Base-by-base conservation (phyloP, 2,329 filamentous ascomycete species). In the Fonsecaea monophora region DNA sequence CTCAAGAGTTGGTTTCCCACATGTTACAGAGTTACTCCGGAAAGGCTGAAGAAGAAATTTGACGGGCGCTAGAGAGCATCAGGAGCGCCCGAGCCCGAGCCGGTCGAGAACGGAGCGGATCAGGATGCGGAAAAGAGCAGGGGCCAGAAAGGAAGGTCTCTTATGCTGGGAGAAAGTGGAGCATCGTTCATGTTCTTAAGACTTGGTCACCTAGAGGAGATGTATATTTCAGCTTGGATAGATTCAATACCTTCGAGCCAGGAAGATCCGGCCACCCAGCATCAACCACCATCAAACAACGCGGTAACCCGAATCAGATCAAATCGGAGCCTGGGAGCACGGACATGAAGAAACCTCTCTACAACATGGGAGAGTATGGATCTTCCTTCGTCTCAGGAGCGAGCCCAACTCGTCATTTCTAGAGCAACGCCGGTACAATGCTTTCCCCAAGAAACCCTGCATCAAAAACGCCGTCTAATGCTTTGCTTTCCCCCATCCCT, bases 1-100 rank as follows among this genome's bases (percentile, higher is more conserved):
- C 34, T 72, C 25, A 55, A 62, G 13, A 55, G 40, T 25, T 71
- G 71, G 70, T 73, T 73, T 48, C 71, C 71, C 4, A 25, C 53
- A 2, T 60, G 60, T 37, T 72, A 70, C 45, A 53, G 70, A 21
- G 68, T 72, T 18, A 69, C 61, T 25, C 32, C 50, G 25, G 60
- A 72, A 53, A 64, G 70, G 57, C 45, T 70, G 59, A n/a, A 42
- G n/a, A 69, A 70, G 62, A 64, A 56, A 35, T 70, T 70, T 53
- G 37, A 25, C 35, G 70, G 68, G 5, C 59, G 60, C 32, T n/a
- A 55, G 38, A 57, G 40, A 53, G 56, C 50, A 30, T 32, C 54
- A 38, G 59, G 66, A 32, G 67, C 57, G 7, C 65, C 65, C 1
- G 60, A 63, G 55, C 59, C 53, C 21, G 21, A 61, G 42, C 38